Conservation (phyloP, 1,139 yeast species). For the Taphrina pruni region DNA sequence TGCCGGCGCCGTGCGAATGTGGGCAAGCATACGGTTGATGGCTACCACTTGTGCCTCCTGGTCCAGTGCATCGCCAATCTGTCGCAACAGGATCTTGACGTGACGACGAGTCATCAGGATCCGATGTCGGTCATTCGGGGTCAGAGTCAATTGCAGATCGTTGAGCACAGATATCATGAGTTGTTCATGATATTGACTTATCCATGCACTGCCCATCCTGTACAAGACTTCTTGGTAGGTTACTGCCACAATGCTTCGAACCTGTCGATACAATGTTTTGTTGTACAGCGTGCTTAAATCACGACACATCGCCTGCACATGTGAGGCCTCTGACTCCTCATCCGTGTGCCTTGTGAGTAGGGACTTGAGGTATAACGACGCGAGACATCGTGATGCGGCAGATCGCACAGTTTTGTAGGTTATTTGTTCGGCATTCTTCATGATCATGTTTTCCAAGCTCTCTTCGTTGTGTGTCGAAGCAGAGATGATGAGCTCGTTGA, state of each 20-base stretch:
- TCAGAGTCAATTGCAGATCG: slow-evolving; percentile 46
- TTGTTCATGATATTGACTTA: slow-evolving; percentile 48
- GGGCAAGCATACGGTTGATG: slow-evolving; percentile 48
- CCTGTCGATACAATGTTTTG: slow-evolving; percentile 8
- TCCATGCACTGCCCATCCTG: slow-evolving; percentile 45
- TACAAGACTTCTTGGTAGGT: slow-evolving; percentile 49
- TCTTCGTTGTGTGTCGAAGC: slow-evolving; percentile 8
- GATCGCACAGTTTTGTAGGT: slow-evolving; percentile 48
- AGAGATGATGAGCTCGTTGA: slow-evolving; percentile 25
- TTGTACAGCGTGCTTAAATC: slow-evolving; percentile 14
- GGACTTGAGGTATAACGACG: slow-evolving; percentile 46
- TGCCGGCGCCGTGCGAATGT: slow-evolving; percentile 49
- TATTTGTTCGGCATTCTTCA: slow-evolving; percentile 18
- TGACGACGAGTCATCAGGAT: slow-evolving; percentile 49
- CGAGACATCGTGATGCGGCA: slow-evolving; percentile 49
- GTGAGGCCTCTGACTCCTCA: slow-evolving; percentile 18
- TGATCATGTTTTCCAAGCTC: slow-evolving; percentile 12
- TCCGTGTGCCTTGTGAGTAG: slow-evolving; percentile 45
- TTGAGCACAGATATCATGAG: slow-evolving; percentile 48
- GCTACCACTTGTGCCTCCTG: slow-evolving; percentile 51
- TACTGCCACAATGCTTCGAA: slow-evolving; percentile 46
- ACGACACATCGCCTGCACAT: slow-evolving; percentile 14
- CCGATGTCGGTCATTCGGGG: slow-evolving; percentile 46
- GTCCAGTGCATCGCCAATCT: slow-evolving; percentile 50
- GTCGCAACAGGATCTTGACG: slow-evolving; percentile 49